A percentile compares a stretch with the other conserved stretches of the same genome.
Evolutionary conservation across 257 asterid species (phyloP).

Genomic region (Nicotiana benthamiana): DNA sequence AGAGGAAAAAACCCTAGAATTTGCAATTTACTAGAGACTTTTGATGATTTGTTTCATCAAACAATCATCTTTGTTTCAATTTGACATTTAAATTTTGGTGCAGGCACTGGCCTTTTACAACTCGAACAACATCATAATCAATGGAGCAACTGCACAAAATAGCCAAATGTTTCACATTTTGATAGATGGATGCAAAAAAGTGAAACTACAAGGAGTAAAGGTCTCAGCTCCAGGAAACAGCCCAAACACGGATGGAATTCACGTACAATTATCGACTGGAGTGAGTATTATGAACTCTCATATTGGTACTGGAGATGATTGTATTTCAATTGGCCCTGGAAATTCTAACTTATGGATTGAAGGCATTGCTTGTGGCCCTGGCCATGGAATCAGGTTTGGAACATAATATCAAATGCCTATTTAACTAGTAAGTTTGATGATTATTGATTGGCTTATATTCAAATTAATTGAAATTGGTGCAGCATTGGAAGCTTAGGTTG

Average conservation of each 20-base stretch:
- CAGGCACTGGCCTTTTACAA: slow-evolving; percentile 25
- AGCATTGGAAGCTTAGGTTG: slow-evolving; percentile 21
- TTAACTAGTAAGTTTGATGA: background rate
- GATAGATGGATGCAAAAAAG: slow-evolving; percentile 17
- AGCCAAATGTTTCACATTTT: slow-evolving; percentile 27
- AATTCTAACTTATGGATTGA: slow-evolving; percentile 19
- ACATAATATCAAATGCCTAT: background rate
- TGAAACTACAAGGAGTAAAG: slow-evolving; percentile 14
- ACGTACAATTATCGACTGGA: slow-evolving; percentile 22
- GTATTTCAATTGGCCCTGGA: slow-evolving; percentile 29
- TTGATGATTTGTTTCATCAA: no score
- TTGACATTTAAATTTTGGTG: background rate
- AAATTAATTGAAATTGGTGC: background rate
- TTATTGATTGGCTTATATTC: background rate
- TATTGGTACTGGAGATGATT: slow-evolving; percentile 30
- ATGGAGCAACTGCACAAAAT: slow-evolving; percentile 17
- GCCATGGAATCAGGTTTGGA: slow-evolving; percentile 29
- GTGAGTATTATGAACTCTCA: slow-evolving; percentile 14
- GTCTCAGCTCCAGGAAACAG: slow-evolving; percentile 19
- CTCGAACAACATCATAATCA: slow-evolving; percentile 18
- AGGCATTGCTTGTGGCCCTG: slow-evolving; percentile 23
- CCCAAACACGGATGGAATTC: slow-evolving; percentile 31
- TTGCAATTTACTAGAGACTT: no score
- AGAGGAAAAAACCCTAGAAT: no score
- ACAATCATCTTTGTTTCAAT: background rate